Evolutionary conservation across 169 alveolate species (phyloP).

Genomic region (Toxoplasma gondii): DNA sequence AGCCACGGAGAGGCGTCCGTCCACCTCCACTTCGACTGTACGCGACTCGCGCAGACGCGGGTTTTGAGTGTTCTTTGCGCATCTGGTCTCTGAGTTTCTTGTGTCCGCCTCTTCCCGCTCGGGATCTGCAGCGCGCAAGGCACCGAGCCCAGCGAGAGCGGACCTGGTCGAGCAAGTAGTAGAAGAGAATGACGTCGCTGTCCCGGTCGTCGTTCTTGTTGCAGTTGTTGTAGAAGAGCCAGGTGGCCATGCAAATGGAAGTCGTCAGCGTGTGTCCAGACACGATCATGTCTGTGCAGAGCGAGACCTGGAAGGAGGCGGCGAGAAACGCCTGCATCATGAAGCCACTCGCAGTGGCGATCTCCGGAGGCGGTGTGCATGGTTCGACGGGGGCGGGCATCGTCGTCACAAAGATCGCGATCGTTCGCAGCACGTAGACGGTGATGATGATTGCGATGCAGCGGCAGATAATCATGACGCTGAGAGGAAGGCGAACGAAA

Average conservation of each 20-base stretch:
- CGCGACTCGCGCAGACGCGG: too few relatives aligned
- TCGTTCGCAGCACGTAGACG: background rate
- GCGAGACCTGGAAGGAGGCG: background rate
- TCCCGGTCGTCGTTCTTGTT: slow-evolving; percentile 17
- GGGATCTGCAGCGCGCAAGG: too few relatives aligned
- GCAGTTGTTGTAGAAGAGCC: slow-evolving; percentile 39
- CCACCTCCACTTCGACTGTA: too few relatives aligned
- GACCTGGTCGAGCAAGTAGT: background rate
- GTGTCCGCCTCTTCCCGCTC: too few relatives aligned
- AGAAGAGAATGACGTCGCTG: background rate
- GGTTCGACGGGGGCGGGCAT: slow-evolving; percentile 1
- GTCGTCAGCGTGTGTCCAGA: slow-evolving; percentile 12
- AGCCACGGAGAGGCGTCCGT: too few relatives aligned
- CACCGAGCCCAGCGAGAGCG: background rate
- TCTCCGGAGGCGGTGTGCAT: background rate
- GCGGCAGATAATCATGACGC: background rate
- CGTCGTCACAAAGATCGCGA: slow-evolving; percentile 22
- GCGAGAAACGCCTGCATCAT: background rate
- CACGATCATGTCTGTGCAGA: slow-evolving; percentile 30
- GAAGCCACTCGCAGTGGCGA: background rate
- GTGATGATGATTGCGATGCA: background rate
- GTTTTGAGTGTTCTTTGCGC: too few relatives aligned
- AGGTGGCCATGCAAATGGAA: background rate
- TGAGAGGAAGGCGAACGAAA: background rate
- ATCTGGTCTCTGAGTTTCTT: too few relatives aligned